Base-by-base conservation (phyloP, 2,329 filamentous ascomycete species). In the Clonostachys sp. region DNA sequence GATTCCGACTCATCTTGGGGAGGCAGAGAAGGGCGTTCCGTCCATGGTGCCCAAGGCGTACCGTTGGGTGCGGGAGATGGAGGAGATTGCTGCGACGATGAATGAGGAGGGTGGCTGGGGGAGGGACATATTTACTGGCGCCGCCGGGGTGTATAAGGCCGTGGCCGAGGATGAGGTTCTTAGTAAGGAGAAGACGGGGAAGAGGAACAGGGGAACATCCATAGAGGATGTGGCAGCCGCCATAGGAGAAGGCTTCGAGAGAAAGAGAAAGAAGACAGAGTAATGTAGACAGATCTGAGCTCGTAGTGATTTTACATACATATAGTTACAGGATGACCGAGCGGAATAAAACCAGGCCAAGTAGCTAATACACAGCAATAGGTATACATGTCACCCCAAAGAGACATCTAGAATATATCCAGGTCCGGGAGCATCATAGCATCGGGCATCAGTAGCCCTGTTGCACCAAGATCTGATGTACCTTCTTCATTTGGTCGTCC, bases 61-160 rank as follows among this genome's bases (percentile, higher is more conserved):
- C 61, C 72, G 87, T 12, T 91, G 87, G 86, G 83, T 89, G 0
- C 71, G 75, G 34, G 87, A 91, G 70, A 90, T 91, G 87, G 76
- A 83, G 55, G 82, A 91, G 71, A 89, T 91, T 58, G 80, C 78
- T 5, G 68, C 75, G 48, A 87, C 84, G 5, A 84, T 89, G 61
- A 66, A 66, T 7, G 75, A 79, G 40, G 83, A 86, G 46, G 85
- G 82, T 1, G 84, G 84, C 0, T 88, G 86, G 61, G 64, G 64
- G 5, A 63, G 63, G 12, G 66, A 70, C 20, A 63, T 85, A 24
- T 88, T 88, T 55, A 61, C 67, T 12, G 77, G 77, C 12, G 78
- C 83, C 7, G 84, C 84, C 0, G 73, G 71, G 33, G 74, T 88
- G 7, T 89, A 84, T 59, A 71, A 72, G 45, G 64, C 70, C 8